Percentiles rank a stretch among this genome's conserved stretches.
These are phyloP conservation scores for Corynespora cassiicola DNA, from an alignment of 2,329 filamentous ascomycete genomes.

Conservation along the genomic window DNA sequence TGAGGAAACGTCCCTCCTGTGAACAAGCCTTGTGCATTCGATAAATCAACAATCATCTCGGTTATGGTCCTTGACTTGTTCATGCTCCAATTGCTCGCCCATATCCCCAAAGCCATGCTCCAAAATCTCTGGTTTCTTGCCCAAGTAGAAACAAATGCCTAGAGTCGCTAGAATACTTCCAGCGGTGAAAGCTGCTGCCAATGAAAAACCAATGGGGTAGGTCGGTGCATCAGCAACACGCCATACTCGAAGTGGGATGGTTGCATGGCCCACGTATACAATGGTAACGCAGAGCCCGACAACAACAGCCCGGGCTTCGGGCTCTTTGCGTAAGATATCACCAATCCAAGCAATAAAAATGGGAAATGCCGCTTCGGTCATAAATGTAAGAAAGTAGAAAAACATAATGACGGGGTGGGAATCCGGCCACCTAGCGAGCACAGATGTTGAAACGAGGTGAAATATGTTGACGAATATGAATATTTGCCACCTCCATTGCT, in stretches of 20 bases:
- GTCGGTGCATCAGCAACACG: conserved; percentile 7
- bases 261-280: conserved; percentile 13
- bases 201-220: conserved; percentile 8
- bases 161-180: conserved; percentile 4
- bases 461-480: conserved; percentile 9
- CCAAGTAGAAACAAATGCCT: conserved; percentile 13
- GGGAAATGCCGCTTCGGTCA: conserved; percentile 11
- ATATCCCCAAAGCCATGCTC: no score
- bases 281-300: conserved; percentile 12
- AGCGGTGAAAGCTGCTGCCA: conserved; percentile 6
- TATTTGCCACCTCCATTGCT: conserved; percentile 16
- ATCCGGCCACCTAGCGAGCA: conserved; percentile 11
- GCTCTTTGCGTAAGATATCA: conserved; percentile 13
- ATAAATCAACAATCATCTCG: no score
- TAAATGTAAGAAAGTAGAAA: conserved; percentile 17
- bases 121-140: no score
- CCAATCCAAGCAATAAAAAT: conserved; percentile 16
- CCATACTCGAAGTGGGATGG: conserved; percentile 17
- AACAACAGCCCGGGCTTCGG: conserved; percentile 16
- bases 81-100: no score
- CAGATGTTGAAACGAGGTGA: conserved; percentile 8
- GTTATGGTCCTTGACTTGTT: no score
- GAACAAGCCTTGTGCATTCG: no score
- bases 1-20: no score
- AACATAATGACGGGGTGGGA: conserved; percentile 11